A percentile compares a stretch with the other conserved stretches of the same genome.
phyloP scores from a whole-genome alignment of 2,329 filamentous ascomycete genomes.

The Diatrype stigma region DNA sequence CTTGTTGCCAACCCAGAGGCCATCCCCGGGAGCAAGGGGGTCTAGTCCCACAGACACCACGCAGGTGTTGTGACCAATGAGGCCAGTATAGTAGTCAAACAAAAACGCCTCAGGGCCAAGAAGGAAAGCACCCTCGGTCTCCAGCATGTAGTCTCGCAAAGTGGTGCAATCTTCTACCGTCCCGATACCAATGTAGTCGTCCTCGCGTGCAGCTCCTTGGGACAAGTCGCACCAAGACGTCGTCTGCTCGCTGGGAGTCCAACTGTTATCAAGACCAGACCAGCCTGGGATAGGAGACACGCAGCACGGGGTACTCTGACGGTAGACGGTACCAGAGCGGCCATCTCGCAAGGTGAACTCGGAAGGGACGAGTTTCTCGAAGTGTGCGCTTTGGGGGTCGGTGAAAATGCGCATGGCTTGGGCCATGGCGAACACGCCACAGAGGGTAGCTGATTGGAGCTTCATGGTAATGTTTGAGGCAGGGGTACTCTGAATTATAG shows the following conservation, averaged over 20 bases:
- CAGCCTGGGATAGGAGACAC: neutral
- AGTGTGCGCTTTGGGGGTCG: neutral
- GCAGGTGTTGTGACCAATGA: neutral
- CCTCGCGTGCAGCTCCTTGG: neutral
- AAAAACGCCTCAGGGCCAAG: neutral
- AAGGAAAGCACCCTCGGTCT: neutral
- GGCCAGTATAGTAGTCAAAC: neutral
- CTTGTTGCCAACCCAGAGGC: neutral
- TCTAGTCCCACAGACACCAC: neutral
- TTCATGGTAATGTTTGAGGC: neutral
- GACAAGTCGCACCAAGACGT: neutral
- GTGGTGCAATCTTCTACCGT: neutral
- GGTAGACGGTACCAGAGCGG: neutral
- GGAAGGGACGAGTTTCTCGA: neutral
- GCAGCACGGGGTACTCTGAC: neutral
- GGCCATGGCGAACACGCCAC: neutral
- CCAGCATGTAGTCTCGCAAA: neutral
- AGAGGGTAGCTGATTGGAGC: neutral
- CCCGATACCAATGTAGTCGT: neutral
- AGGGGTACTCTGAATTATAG: neutral
- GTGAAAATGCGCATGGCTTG: neutral
- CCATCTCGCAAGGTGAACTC: neutral
- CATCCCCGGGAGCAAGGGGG: neutral
- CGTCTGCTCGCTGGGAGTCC: neutral
- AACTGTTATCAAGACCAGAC: neutral